Conservation (phyloP, 495 filamentous ascomycete genomes). For the Wilcoxina mikolae region DNA sequence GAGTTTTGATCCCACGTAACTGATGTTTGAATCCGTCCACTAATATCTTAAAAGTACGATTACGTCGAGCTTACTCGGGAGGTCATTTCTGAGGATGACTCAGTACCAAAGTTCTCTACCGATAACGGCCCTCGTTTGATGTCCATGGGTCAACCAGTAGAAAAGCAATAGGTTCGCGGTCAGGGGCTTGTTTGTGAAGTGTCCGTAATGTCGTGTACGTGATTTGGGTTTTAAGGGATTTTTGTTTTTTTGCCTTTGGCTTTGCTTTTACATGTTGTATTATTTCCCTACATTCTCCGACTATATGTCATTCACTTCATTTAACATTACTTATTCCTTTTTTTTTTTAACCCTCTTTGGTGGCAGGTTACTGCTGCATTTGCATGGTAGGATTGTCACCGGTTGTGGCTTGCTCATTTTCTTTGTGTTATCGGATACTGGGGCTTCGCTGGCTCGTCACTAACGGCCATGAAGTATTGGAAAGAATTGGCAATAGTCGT, state of each 20-base stretch:
- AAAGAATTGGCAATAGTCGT: no score
- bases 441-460: no score
- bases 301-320: not conserved
- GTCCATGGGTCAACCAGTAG: not conserved
- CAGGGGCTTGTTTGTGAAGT: not conserved
- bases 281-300: not conserved
- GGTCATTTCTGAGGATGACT: constrained; percentile 48
- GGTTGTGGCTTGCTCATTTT: no score
- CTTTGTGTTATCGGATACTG: no score
- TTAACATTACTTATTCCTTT: not conserved
- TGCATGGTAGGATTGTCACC: no score
- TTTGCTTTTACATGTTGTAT: not conserved
- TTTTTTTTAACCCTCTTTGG: not conserved
- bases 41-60: constrained; percentile 50
- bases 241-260: not conserved
- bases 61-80: constrained; percentile 88
- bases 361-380: no score
- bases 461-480: no score
- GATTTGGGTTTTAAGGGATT: not conserved
- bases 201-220: not conserved
- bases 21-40: not conserved
- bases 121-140: constrained; percentile 2
- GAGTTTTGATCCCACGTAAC: constrained; percentile 10
- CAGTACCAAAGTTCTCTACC: constrained; percentile 18
- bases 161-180: not conserved